A percentile compares a stretch with the other conserved stretches of the same genome.
Conservation (phyloP, 2,329 filamentous ascomycete genomes). For the Zasmidium angulare region DNA sequence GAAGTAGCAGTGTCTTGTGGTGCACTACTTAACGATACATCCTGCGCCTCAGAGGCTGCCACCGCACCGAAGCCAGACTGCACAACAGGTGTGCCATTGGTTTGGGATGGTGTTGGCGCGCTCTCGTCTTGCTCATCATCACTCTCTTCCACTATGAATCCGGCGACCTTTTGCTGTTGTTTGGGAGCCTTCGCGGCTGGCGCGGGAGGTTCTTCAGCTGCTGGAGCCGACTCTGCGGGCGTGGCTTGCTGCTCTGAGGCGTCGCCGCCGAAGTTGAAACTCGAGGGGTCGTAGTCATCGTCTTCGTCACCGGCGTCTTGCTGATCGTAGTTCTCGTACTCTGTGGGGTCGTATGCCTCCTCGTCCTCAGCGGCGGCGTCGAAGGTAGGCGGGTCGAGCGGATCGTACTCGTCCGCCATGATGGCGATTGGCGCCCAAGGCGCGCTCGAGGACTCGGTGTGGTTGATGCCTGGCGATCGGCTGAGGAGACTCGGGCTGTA, state of each 20-base stretch:
- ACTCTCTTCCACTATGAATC: slow-evolving; percentile 64
- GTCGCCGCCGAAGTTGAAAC: slow-evolving; percentile 26
- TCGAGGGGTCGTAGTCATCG: slow-evolving; percentile 37
- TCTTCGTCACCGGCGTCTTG: slow-evolving; percentile 32
- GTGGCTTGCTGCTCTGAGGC: slow-evolving; percentile 4
- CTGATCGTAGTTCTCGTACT: slow-evolving; percentile 17
- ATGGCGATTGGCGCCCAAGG: slow-evolving; percentile 25
- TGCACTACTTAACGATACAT: slow-evolving; percentile 61
- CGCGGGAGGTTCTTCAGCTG: slow-evolving; percentile 39
- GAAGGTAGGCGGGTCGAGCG: slow-evolving; percentile 25
- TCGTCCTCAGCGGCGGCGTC: slow-evolving; percentile 25
- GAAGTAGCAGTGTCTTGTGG: slow-evolving; percentile 36
- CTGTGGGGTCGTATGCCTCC: slow-evolving; percentile 37
- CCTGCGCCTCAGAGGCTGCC: slow-evolving; percentile 38
- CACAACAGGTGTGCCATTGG: slow-evolving; percentile 26
- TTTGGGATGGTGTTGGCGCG: slow-evolving; percentile 25
- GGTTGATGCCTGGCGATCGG: not conserved
- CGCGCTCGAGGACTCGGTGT: not conserved
- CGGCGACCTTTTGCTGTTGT: slow-evolving; percentile 40
- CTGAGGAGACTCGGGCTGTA: no score
- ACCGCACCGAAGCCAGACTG: slow-evolving; percentile 28
- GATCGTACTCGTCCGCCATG: slow-evolving; percentile 46
- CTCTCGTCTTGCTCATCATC: slow-evolving; percentile 51
- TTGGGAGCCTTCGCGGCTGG: slow-evolving; percentile 38
- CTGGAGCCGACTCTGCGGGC: slow-evolving; percentile 6